These are phyloP conservation scores for Puccinia brachypodii DNA, from an alignment of 1,284 basidiomycete genomes.

Conservation along the genomic window DNA sequence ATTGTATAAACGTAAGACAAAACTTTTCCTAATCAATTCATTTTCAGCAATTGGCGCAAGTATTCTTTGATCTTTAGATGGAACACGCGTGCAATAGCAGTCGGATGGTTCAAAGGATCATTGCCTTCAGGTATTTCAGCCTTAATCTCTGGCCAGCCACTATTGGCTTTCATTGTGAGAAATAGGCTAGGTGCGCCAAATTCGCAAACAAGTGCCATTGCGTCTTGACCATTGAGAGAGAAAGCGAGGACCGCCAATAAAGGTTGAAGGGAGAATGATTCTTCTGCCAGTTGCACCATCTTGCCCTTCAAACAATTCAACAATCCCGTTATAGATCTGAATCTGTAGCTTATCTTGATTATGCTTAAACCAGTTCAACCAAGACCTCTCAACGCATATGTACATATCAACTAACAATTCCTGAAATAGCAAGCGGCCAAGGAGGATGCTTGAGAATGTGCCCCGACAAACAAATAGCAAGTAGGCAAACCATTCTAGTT, in stretches of 20 bases:
- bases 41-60: neutral
- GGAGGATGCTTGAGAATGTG: neutral
- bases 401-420: slow-evolving; percentile 16
- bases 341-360: neutral
- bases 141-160: slow-evolving; percentile 59
- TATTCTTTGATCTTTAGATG: neutral
- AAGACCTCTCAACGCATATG: neutral
- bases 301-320: slow-evolving; percentile 6
- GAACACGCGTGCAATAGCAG: neutral
- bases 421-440: neutral
- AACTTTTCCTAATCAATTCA: neutral
- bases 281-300: slow-evolving; percentile 46
- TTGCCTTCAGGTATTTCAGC: slow-evolving; percentile 49
- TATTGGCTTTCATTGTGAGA: slow-evolving; percentile 59
- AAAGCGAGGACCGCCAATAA: slow-evolving; percentile 57
- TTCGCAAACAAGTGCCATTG: slow-evolving; percentile 56
- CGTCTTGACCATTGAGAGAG: slow-evolving; percentile 58
- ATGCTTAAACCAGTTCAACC: neutral
- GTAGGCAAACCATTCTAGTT: neutral
- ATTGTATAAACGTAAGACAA: neutral
- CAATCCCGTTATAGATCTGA: neutral
- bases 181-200: slow-evolving; percentile 58
- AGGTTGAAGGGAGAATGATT: slow-evolving; percentile 57
- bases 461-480: neutral
- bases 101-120: neutral